Conservation (phyloP, 1,139 yeast species). For the Taphrina confusa region DNA sequence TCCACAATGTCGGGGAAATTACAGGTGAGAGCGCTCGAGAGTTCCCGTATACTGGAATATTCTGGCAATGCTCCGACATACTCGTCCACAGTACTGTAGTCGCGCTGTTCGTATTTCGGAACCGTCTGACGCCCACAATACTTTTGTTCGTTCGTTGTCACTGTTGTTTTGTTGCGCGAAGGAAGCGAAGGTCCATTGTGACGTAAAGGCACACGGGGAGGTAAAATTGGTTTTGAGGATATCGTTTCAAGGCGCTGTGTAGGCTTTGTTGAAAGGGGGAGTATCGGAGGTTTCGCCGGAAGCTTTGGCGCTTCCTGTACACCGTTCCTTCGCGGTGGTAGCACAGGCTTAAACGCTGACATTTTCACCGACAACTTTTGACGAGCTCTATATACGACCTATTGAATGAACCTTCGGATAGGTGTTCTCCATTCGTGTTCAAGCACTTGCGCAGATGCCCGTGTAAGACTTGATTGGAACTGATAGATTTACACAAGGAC, state of each 20-base stretch:
- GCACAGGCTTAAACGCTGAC: slow-evolving; percentile 1
- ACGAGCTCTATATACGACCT: no score
- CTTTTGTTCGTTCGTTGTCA: background rate
- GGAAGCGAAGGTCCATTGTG: slow-evolving; percentile 1
- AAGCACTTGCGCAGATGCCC: no score
- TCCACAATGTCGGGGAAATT: slow-evolving; percentile 13
- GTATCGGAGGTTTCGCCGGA: slow-evolving; percentile 4
- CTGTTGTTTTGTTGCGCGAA: background rate
- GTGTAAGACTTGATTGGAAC: no score
- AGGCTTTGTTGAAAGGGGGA: background rate
- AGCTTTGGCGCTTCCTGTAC: background rate
- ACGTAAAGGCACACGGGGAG: background rate
- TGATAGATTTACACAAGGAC: no score
- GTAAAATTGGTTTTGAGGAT: slow-evolving; percentile 6
- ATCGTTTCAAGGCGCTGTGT: background rate
- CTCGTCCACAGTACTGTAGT: background rate
- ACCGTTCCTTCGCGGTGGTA: slow-evolving; percentile 7
- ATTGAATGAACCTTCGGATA: no score
- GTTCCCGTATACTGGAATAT: background rate
- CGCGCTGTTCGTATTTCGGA: slow-evolving; percentile 10
- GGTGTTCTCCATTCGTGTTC: no score
- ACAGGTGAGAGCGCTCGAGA: slow-evolving; percentile 2
- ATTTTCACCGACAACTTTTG: no score
- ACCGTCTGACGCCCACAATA: slow-evolving; percentile 3
- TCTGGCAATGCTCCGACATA: slow-evolving; percentile 13